Base-by-base conservation (phyloP, 2,329 filamentous ascomycete genomes). In the Myriosclerotinia curreyana region DNA sequence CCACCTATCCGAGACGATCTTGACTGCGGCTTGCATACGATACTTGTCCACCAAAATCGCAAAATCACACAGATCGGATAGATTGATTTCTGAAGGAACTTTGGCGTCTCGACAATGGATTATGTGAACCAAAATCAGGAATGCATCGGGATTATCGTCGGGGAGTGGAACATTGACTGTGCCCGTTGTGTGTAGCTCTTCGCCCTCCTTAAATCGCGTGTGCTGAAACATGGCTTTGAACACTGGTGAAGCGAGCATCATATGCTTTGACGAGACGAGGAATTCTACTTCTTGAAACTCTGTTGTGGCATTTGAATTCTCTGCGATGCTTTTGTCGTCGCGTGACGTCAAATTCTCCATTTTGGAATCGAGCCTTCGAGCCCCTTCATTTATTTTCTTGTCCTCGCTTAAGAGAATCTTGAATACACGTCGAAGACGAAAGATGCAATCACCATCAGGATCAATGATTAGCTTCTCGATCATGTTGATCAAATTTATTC, bases 401-500 rank as follows among this genome's bases (percentile, higher is more conserved):
- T 12, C 22, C 44, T 48, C 44, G n/a, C 9, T 48, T 9, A 12
- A 38, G 5, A 8, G 5, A 11, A 1, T 22, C 2, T 22, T 5
- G 9, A 22, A n/a, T 12, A 25, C n/a, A 25, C n/a, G 44, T 25
- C 22, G 53, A 17, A 56, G 53, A 44, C 11, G 28, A 40, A 50
- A 38, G 34, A 60, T 22, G 44, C 56, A 60, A 11, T 60, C 56
- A 0, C 56, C 56, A 28, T 60, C 56, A 9, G 56, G 31, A 40
- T 60, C 44, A 31, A 60, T 28, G 5, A 40, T 40, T 20, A 28
- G 4, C n/a, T 15, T 15, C 3, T 46, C 20, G 6, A 8, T 3
- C 42, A 58, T 36, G 2, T 58, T 2, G 42, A 20, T 34, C 2
- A 1, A 14, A 11, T 36, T 12, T 7, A 4, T 6, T 6, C 17